Conservation (phyloP, 1,284 basidiomycete genomes). For the Tilletia walkeri region DNA sequence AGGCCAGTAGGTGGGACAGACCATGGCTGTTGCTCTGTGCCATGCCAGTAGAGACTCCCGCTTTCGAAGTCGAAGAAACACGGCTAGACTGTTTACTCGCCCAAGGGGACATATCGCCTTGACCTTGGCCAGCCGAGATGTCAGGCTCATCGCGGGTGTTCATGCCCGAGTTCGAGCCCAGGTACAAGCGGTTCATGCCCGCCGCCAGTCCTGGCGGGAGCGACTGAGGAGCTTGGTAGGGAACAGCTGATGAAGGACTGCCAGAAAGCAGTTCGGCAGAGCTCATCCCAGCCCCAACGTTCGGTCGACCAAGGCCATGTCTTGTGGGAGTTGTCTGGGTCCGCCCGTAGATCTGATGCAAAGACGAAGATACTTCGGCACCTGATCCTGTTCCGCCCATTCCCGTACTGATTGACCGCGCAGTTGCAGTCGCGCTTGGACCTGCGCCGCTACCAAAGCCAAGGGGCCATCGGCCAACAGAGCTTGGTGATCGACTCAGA, state of each 20-base stretch:
- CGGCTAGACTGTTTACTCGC: no score
- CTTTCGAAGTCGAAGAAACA: no score
- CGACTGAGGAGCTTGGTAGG: not conserved
- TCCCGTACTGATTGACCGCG: not conserved
- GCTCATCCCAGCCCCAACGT: not conserved
- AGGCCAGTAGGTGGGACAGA: no score
- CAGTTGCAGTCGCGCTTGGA: not conserved
- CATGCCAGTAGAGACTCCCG: no score
- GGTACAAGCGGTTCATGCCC: not conserved
- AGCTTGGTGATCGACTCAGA: not conserved
- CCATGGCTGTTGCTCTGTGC: no score
- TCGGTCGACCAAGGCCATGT: not conserved
- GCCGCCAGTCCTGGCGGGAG: not conserved
- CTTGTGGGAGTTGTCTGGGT: not conserved
- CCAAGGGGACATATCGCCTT: no score
- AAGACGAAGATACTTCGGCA: not conserved
- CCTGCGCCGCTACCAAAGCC: not conserved
- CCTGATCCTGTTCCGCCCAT: not conserved
- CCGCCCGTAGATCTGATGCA: not conserved
- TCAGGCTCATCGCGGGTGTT: no score
- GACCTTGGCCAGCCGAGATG: no score
- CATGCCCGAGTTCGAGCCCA: no score
- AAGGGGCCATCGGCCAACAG: conserved; percentile 4
- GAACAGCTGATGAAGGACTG: not conserved
- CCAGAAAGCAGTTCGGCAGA: not conserved